Conservation (phyloP, 148 eudicot species). For the Rhododendron simsii region DNA sequence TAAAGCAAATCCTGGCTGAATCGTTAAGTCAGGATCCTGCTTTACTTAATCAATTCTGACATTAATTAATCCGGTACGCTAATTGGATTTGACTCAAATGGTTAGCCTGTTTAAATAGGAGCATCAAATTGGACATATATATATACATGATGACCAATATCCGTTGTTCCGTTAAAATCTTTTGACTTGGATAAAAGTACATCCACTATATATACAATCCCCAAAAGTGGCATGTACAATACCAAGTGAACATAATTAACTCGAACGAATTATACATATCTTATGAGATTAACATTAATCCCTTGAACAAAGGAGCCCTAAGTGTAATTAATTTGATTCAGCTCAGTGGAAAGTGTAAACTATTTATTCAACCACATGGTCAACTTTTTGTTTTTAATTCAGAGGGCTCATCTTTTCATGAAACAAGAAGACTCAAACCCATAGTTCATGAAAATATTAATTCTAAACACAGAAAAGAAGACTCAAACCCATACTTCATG, state of each 20-base stretch:
- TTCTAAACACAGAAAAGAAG: not conserved
- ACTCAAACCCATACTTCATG: conserved; percentile 1
- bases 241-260: not conserved
- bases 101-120: not conserved
- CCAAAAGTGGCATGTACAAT: too few species aligned
- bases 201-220: too few species aligned
- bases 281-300: not conserved
- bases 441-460: not conserved
- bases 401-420: not conserved
- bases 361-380: conserved; percentile 9
- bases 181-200: not conserved
- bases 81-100: conserved; percentile 14
- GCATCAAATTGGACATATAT: not conserved
- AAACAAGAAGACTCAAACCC: not conserved
- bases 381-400: not conserved
- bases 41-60: not conserved
- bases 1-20: conserved; percentile 15
- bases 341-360: not conserved
- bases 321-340: not conserved
- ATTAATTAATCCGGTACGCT: conserved; percentile 5
- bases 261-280: not conserved
- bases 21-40: conserved; percentile 38
- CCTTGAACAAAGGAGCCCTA: not conserved
- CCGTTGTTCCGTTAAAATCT: not conserved
- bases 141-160: too few species aligned